Base-by-base conservation (phyloP, 208 protist species). In the Acanthamoeba healyi region DNA sequence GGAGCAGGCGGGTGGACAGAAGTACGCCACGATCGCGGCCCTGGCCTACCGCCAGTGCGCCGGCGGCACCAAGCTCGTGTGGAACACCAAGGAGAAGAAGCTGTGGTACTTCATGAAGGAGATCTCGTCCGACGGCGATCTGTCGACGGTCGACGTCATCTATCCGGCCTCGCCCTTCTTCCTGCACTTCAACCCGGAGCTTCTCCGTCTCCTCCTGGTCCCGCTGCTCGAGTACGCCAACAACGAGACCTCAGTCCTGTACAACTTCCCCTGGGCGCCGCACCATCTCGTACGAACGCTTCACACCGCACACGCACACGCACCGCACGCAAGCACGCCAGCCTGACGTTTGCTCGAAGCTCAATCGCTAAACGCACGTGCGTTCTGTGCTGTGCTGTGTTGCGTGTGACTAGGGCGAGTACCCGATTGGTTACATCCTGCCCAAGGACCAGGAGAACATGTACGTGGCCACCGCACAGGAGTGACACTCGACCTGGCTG, bases 91-190 rank as follows among this genome's bases (percentile, higher is more conserved):
- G 61, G 26, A 24, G 65, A 81, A 72, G 19, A 86, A 92, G 36
- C 36, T 87, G 29, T 79, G 90, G 42, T 81, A 81, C 70, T 95
- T 94, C 81, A 94, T 95, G 89, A 95, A 95, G 92, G 94, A 95
- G 81, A 95, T 95, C 32, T 95, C 92, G 29, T 95, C 92, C 81
- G 94, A 95, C 81, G 94, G 94, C n/a, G 94, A 95, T 36, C 38
- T 95, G 26, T 70, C 42, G 26, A 95, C 94, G 19, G 94, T 95
- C 34, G 91, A 95, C 49, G 94, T 95, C 34, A 91, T 95, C 46
- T 95, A 72, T 54, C 94, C 94, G 32, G 67, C 94, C 34, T 95
- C 94, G 51, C 94, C 94, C 22, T 92, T 94, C 67, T 94, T 95
- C 81, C 36, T 95, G 15, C 51, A 93, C 34, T 93, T 90, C 94